These are phyloP conservation scores for Sabuloglossum arenarium DNA, from an alignment of 495 filamentous ascomycete species.

Conservation along the genomic window DNA sequence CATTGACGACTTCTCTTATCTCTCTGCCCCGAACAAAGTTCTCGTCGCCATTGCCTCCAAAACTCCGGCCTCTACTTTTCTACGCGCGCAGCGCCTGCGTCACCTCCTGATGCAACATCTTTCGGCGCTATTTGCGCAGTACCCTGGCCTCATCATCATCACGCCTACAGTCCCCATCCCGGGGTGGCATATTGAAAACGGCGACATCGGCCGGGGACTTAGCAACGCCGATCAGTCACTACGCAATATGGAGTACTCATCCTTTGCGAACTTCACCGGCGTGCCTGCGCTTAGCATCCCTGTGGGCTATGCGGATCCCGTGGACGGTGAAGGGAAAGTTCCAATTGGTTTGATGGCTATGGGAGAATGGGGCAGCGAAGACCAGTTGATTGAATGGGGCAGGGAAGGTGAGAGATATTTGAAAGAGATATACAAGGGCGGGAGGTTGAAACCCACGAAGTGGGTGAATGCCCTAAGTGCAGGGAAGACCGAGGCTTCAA, in stretches of 20 bases:
- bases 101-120: slow-evolving; percentile 69
- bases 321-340: slow-evolving; percentile 28
- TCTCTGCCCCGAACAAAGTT: slow-evolving; percentile 57
- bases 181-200: slow-evolving; percentile 45
- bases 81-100: slow-evolving; percentile 54
- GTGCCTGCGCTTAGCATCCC: slow-evolving; percentile 63
- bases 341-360: slow-evolving; percentile 82
- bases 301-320: slow-evolving; percentile 40
- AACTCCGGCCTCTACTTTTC: slow-evolving; percentile 46
- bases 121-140: slow-evolving; percentile 40
- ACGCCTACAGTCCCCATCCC: slow-evolving; percentile 59
- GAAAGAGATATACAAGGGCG: slow-evolving; percentile 19
- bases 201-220: slow-evolving; percentile 41
- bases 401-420: slow-evolving; percentile 39
- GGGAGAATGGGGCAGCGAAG: slow-evolving; percentile 75
- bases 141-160: slow-evolving; percentile 63
- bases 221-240: slow-evolving; percentile 52
- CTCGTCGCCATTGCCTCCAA: slow-evolving; percentile 39
- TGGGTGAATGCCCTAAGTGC: slow-evolving; percentile 25
- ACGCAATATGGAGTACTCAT: slow-evolving; percentile 73
- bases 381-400: slow-evolving; percentile 55
- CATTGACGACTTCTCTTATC: slow-evolving; percentile 21
- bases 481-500: neutral
- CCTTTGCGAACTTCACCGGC: slow-evolving; percentile 67
- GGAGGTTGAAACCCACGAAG: slow-evolving; percentile 18